Conservation (phyloP, 169 alveolate species). For the Eimeria zaria region DNA sequence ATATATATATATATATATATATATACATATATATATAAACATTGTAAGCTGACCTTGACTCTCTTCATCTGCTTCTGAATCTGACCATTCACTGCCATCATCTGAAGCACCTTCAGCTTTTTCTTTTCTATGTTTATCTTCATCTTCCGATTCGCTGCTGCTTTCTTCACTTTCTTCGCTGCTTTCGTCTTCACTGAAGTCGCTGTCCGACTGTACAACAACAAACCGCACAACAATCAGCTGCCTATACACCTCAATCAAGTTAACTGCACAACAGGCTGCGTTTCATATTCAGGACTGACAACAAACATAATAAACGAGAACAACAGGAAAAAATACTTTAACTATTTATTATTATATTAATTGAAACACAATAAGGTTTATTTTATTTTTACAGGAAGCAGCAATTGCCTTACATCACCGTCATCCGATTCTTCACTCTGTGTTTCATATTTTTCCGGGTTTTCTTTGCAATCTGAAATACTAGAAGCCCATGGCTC, state of each 20-base stretch:
- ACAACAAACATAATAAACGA: too few relatives aligned
- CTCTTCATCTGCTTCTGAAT: constrained; percentile 77
- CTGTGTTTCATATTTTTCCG: constrained; percentile 81
- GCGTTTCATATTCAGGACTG: too few relatives aligned
- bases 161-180: constrained; percentile 63
- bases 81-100: constrained; percentile 84
- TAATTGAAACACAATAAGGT: too few relatives aligned
- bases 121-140: background rate
- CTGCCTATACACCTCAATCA: background rate
- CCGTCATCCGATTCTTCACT: constrained; percentile 82
- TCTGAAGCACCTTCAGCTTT: constrained; percentile 57
- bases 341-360: background rate
- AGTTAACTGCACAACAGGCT: too few relatives aligned
- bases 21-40: too few relatives aligned
- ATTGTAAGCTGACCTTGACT: background rate
- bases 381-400: too few relatives aligned
- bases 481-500: constrained; percentile 85
- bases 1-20: too few relatives aligned
- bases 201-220: constrained; percentile 52
- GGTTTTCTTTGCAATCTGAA: constrained; percentile 80
- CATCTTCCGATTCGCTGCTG: constrained; percentile 8
- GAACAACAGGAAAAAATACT: background rate
- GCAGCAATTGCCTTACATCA: constrained; percentile 51
- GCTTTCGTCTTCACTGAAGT: constrained; percentile 63
- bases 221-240: background rate